Evolutionary conservation across 305 asterid genomes (phyloP), one percentile per base, ranked within the genome.

Genomic region (Striga hermonthica): DNA sequence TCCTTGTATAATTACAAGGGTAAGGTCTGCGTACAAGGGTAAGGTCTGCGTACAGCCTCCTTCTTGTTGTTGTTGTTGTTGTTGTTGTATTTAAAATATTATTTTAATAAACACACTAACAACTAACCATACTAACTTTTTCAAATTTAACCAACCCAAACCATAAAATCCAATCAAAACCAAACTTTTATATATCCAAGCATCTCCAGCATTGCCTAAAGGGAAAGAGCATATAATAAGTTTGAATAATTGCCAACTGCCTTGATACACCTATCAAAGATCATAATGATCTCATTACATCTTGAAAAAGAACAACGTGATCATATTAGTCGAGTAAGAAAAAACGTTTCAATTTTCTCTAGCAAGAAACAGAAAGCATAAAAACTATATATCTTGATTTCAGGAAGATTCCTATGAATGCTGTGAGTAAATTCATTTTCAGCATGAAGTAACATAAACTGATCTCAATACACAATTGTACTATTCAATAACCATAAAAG

Each of bases 191-290:
- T n/a, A n/a, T n/a, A n/a, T n/a, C n/a, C n/a, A n/a, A n/a, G n/a
- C n/a, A n/a, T n/a, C n/a, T n/a, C n/a, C n/a, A n/a, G 50, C 22
- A 61, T 10, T 45, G 8, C 16, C 37, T 53, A 45, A 39, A 57
- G 69, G 8, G 50, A 45, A 43, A 65, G 9, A 57, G 55, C 54
- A 22, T 39, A 52, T 35, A 9, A 47, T 64, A 74, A 69, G 66
- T 61, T 56, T 36, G 38, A 43, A 49, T 65, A 65, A 69, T 55
- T 40, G 52, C n/a, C 34, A 45, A 60, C 31, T 22, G 31, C 31
- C 31, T 1, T 0, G 56, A 39, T 37, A 56, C 7, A 37, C 45
- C 44, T 60, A 35, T 15, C 66, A 38, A 61, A 66, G 43, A n/a
- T 28, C 68, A 44, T 35, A 54, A 61, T 49, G 59, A 28, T 53